These are phyloP conservation scores for Orbilia blumenaviensis DNA, from an alignment of 2,329 filamentous ascomycete species.

Conservation along the genomic window DNA sequence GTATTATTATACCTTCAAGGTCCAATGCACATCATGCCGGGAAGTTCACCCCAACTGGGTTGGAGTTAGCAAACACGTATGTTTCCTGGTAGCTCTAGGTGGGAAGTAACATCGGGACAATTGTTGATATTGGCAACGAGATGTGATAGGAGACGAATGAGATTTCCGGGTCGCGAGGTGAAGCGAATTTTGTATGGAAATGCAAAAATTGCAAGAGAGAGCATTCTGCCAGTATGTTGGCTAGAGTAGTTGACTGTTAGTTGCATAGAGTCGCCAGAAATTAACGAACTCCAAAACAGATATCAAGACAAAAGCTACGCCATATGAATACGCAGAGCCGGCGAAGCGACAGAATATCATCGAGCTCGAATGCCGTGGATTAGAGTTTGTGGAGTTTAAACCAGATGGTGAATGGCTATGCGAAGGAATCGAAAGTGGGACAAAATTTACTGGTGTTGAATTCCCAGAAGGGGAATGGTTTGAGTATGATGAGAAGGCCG, in stretches of 20 bases:
- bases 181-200: slow-evolving; percentile 99
- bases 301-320: slow-evolving; percentile 76
- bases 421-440: slow-evolving; percentile 79
- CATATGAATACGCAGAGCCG: slow-evolving; percentile 77
- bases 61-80: slow-evolving; percentile 85
- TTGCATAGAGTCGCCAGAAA: not conserved
- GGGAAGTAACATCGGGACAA: not conserved
- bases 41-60: slow-evolving; percentile 89
- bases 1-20: slow-evolving; percentile 97
- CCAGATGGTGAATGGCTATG: slow-evolving; percentile 94
- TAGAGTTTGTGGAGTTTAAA: slow-evolving; percentile 91
- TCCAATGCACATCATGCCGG: slow-evolving; percentile 96
- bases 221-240: slow-evolving; percentile 33
- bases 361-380: slow-evolving; percentile 89
- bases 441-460: slow-evolving; percentile 83
- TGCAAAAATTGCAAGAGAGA: slow-evolving; percentile 88
- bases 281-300: slow-evolving; percentile 74
- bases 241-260: not conserved
- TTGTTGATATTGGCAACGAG: not conserved
- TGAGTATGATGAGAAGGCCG: slow-evolving; percentile 94
- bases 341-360: slow-evolving; percentile 81
- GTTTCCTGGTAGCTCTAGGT: slow-evolving; percentile 59
- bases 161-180: slow-evolving; percentile 88
- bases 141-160: slow-evolving; percentile 79
- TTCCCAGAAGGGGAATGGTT: slow-evolving; percentile 93